Conservation (phyloP, 352 stramenopile genomes). For the Thraustotheca clavata region DNA sequence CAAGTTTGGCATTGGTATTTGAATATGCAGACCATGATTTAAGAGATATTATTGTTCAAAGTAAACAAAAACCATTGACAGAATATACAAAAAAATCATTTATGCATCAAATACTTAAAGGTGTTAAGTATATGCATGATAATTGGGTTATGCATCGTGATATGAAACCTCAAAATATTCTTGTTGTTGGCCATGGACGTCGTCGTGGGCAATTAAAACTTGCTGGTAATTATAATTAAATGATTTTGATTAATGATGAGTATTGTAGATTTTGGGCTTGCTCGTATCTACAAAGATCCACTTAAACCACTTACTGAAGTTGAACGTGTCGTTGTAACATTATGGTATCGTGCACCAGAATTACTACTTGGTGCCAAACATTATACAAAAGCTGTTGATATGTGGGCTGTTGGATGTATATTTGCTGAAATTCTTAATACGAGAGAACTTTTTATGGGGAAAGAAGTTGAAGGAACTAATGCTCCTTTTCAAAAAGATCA, state of each 20-base stretch:
- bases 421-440: slow-evolving; percentile 90
- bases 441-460: slow-evolving; percentile 79
- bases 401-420: slow-evolving; percentile 95
- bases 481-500: slow-evolving; percentile 87
- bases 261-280: slow-evolving; percentile 72
- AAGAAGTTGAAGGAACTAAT: slow-evolving; percentile 81
- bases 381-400: slow-evolving; percentile 94
- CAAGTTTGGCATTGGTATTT: slow-evolving; percentile 79
- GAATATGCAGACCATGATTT: slow-evolving; percentile 87
- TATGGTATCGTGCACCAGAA: slow-evolving; percentile 95
- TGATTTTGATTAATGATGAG: not conserved
- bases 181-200: slow-evolving; percentile 82
- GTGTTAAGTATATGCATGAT: slow-evolving; percentile 90
- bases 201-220: slow-evolving; percentile 81
- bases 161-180: slow-evolving; percentile 90
- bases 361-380: slow-evolving; percentile 87
- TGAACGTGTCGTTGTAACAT: slow-evolving; percentile 90
- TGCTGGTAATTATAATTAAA: slow-evolving; percentile 26
- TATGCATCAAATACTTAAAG: slow-evolving; percentile 89
- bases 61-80: slow-evolving; percentile 79
- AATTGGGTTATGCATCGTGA: slow-evolving; percentile 91
- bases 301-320: slow-evolving; percentile 84
- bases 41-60: slow-evolving; percentile 84
- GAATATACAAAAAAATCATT: slow-evolving; percentile 90
- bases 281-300: slow-evolving; percentile 82